phyloP scores from a whole-genome alignment of 805 yeast species.

The Tetrapisispora taiwanensis region DNA sequence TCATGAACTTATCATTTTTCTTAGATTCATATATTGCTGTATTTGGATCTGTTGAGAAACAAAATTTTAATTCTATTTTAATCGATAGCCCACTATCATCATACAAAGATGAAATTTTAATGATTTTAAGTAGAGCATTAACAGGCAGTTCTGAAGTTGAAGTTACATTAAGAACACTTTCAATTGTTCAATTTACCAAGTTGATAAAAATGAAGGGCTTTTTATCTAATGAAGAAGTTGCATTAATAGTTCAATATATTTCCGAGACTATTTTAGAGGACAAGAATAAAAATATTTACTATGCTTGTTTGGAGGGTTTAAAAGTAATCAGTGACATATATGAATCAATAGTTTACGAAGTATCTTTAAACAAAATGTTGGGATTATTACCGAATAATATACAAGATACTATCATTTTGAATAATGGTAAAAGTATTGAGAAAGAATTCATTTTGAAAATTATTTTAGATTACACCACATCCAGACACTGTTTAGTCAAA shows the following conservation, averaged over 20 bases:
- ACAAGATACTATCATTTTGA: constrained; percentile 20
- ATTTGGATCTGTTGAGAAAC: constrained; percentile 26
- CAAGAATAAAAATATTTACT: constrained; percentile 41
- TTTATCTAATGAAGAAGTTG: constrained; percentile 44
- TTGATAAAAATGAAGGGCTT: constrained; percentile 42
- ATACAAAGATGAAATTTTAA: constrained; percentile 58
- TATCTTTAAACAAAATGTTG: constrained; percentile 43
- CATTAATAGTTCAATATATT: constrained; percentile 53
- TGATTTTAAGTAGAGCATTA: constrained; percentile 57
- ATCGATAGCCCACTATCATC: constrained; percentile 32
- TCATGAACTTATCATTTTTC: constrained; percentile 52
- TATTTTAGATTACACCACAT: constrained; percentile 27
- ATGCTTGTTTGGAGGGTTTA: constrained; percentile 47
- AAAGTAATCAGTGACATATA: constrained; percentile 30
- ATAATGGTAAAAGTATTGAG: constrained; percentile 18
- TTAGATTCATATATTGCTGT: constrained; percentile 41
- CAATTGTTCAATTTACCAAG: constrained; percentile 54
- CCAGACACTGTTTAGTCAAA: constrained; percentile 22
- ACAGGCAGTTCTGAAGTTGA: constrained; percentile 59
- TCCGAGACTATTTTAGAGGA: constrained; percentile 51
- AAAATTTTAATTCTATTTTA: background rate
- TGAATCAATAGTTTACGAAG: constrained; percentile 36
- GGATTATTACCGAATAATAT: constrained; percentile 40
- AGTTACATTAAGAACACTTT: constrained; percentile 54
- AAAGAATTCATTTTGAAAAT: constrained; percentile 30